These are phyloP conservation scores for Candida mattraensis DNA, from an alignment of 805 yeast genomes.

Conservation along the genomic window DNA sequence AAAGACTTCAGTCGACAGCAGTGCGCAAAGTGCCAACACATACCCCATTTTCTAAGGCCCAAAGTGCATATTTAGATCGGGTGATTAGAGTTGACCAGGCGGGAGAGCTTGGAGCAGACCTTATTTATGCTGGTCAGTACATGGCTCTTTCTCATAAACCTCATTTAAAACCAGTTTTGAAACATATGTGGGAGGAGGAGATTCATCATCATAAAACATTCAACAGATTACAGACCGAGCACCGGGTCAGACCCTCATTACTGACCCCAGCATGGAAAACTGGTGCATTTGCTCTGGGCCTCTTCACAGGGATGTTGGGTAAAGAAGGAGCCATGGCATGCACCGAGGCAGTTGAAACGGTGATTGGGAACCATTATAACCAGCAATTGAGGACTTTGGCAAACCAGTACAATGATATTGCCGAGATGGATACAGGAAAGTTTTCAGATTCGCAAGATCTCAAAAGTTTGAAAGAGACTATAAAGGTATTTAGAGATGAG, in stretches of 20 bases:
- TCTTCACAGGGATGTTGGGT: slow-evolving; percentile 79
- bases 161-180: slow-evolving; percentile 71
- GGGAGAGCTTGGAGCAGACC: slow-evolving; percentile 95
- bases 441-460: slow-evolving; percentile 53
- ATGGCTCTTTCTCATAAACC: slow-evolving; percentile 71
- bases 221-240: slow-evolving; percentile 67
- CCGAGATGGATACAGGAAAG: slow-evolving; percentile 30
- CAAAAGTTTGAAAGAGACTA: slow-evolving; percentile 53
- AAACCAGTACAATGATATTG: slow-evolving; percentile 57
- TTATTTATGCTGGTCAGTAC: slow-evolving; percentile 90
- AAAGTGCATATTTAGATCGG: slow-evolving; percentile 68
- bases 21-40: no score
- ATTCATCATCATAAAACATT: slow-evolving; percentile 86
- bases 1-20: no score
- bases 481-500: slow-evolving; percentile 84
- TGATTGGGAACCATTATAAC: slow-evolving; percentile 94
- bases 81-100: slow-evolving; percentile 94
- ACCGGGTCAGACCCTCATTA: slow-evolving; percentile 87
- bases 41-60: slow-evolving; percentile 43
- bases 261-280: slow-evolving; percentile 91
- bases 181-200: slow-evolving; percentile 99
- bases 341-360: slow-evolving; percentile 98
- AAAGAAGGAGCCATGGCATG: slow-evolving; percentile 99
- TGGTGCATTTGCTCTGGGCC: slow-evolving; percentile 87
- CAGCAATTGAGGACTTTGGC: slow-evolving; percentile 77